Base-by-base conservation (phyloP, 352 stramenopile species). In the Globisporangium mamillatum region DNA sequence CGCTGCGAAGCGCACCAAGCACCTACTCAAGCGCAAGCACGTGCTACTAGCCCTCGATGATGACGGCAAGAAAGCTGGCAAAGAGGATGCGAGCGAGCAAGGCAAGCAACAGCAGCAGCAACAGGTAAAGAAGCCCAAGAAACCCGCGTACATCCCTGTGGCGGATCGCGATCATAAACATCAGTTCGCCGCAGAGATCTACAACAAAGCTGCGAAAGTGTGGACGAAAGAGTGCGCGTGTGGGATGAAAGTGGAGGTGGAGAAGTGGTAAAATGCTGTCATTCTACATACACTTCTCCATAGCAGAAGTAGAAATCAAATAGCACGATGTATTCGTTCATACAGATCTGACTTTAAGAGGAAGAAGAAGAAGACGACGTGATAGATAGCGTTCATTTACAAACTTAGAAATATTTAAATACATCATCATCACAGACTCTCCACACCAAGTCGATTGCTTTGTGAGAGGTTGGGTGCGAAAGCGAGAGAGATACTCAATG, bases 181-280 rank as follows among this genome's bases (percentile, higher is more conserved):
- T 73, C 63, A 75, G n/a, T 92, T 87, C 56, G 58, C 44, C 1
- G 60, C 41, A 0, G 83, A 92, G 22, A 50, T 29, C 16, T 88
- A 74, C 44, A 74, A 91, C 52, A 44, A 75, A 56, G 50, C 75
- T 9, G 48, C 63, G 4, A 71, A 80, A 5, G 76, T 60, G 16
- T 92, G 81, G 81, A 68, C 75, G 10, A 90, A 90, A 70, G 67
- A 75, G 18, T 92, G 84, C 53, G 65, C 24, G 4, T 92, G 83
- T 56, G 83, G 81, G 20, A 82, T 91, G 73, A 74, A 76, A 55
- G 83, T 91, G 25, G 69, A 89, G n/a, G 85, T 91, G 73, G 80
- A 89, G 69, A 90, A 90, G 64, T 90, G 78, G 81, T 91, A 72
- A 91, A 36, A 48, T 24, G 36, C 8, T 52, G 38, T 64, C 24